A percentile compares a stretch with the other conserved stretches of the same genome.
Evolutionary conservation across 495 filamentous ascomycete genomes (phyloP).

Genomic region (Tricharina praecox): DNA sequence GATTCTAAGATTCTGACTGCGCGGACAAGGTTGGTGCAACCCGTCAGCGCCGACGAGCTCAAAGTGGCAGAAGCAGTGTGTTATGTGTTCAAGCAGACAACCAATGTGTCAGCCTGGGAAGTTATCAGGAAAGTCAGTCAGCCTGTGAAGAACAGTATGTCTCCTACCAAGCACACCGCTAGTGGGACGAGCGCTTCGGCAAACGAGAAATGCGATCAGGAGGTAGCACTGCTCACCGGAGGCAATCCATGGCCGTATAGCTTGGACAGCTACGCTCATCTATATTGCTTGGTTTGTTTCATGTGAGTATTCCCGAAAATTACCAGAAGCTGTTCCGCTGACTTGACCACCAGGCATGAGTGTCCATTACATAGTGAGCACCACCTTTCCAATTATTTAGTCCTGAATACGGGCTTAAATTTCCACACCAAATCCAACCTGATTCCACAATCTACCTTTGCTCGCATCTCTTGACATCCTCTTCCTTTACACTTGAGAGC

Average conservation of each 20-base stretch:
- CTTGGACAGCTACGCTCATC: slow-evolving; percentile 23
- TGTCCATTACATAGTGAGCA: slow-evolving; percentile 26
- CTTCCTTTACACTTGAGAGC: not conserved
- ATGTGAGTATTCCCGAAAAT: slow-evolving; percentile 17
- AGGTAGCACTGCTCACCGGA: slow-evolving; percentile 6
- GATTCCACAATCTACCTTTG: too few relatives aligned
- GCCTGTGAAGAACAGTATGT: slow-evolving; percentile 14
- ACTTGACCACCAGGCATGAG: slow-evolving; percentile 20
- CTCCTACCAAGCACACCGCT: slow-evolving; percentile 3
- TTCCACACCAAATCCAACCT: too few relatives aligned
- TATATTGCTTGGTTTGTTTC: slow-evolving; percentile 27
- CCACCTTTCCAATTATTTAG: not conserved
- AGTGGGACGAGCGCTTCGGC: not conserved
- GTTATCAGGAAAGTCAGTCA: slow-evolving; percentile 17
- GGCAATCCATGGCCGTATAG: slow-evolving; percentile 20
- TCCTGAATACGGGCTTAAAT: too few relatives aligned
- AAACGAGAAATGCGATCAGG: slow-evolving; percentile 5
- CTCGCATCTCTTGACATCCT: not conserved
- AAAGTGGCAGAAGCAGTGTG: slow-evolving; percentile 19
- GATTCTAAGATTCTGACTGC: slow-evolving; percentile 16
- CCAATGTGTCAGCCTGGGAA: slow-evolving; percentile 21
- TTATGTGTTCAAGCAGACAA: slow-evolving; percentile 14
- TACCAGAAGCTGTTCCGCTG: slow-evolving; percentile 1
- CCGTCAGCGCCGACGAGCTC: slow-evolving; percentile 8
- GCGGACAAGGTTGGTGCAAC: slow-evolving; percentile 7